Conservation (phyloP, 495 filamentous ascomycete species). For the Hyaloscypha finlandica region DNA sequence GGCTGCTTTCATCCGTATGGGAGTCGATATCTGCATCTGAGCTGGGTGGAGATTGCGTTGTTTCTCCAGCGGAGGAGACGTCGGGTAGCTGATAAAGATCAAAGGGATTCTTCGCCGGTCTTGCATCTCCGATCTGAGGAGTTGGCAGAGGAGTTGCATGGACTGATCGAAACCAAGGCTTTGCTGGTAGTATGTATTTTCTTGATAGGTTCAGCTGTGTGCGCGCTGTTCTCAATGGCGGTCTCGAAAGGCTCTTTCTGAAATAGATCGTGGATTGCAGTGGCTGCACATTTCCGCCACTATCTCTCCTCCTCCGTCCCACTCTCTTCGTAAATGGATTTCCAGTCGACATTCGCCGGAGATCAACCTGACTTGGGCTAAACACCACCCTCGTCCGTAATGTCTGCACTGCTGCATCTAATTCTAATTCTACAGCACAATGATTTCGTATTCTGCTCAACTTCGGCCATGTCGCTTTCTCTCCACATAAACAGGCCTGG, state of each 20-base stretch:
- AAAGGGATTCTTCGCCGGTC: not conserved
- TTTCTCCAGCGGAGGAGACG: conserved; percentile 29
- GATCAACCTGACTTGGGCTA: conserved; percentile 68
- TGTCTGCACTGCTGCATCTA: conserved; percentile 79
- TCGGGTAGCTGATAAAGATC: conserved; percentile 17
- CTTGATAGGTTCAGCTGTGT: conserved; percentile 17
- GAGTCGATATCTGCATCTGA: conserved; percentile 35
- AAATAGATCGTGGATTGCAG: not conserved
- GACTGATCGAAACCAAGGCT: not conserved
- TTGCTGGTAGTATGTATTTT: conserved; percentile 3
- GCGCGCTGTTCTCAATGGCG: conserved; percentile 24
- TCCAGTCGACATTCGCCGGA: conserved; percentile 48
- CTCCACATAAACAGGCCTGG: conserved; percentile 70
- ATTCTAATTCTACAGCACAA: conserved; percentile 80
- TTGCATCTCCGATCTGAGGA: conserved; percentile 6
- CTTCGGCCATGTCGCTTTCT: conserved; percentile 90
- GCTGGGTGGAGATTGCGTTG: conserved; percentile 19
- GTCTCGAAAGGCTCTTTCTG: conserved; percentile 17
- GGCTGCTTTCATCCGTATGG: conserved; percentile 32
- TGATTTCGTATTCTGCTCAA: conserved; percentile 79
- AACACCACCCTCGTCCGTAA: conserved; percentile 79
- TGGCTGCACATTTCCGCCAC: not conserved
- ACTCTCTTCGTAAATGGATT: conserved; percentile 4
- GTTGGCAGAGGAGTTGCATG: conserved; percentile 13
- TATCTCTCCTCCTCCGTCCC: conserved; percentile 23